These are phyloP conservation scores for Coemansia erecta DNA, from an alignment of 192 early-diverging fungal species.

Conservation along the genomic window DNA sequence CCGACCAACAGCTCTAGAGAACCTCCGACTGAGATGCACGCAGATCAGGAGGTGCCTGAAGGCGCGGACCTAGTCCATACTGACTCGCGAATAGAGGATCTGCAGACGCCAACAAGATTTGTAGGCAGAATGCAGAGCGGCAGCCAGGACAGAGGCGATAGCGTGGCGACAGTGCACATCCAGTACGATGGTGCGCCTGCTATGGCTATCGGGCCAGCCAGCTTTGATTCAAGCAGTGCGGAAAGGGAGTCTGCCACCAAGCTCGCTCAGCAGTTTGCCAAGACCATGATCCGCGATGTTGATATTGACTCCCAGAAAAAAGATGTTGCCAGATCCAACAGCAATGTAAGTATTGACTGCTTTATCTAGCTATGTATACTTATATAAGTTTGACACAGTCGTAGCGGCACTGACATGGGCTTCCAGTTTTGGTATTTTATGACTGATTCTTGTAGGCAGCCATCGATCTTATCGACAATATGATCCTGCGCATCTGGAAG, in stretches of 20 bases:
- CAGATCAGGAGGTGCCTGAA: too few species aligned
- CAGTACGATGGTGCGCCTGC: background rate
- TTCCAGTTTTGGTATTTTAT: background rate
- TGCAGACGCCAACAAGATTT: background rate
- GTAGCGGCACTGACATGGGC: background rate
- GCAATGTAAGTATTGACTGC: conserved; percentile 24
- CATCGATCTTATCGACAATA: conserved; percentile 19
- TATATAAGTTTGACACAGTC: too few species aligned
- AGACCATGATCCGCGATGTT: background rate
- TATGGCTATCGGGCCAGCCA: conserved; percentile 28
- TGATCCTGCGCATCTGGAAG: conserved; percentile 25
- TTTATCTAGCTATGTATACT: background rate
- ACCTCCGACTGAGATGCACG: background rate
- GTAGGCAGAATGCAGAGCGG: background rate
- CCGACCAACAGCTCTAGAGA: background rate
- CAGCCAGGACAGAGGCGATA: background rate
- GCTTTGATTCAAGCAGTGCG: background rate
- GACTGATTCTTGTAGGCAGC: conserved; percentile 24
- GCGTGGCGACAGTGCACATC: conserved; percentile 26
- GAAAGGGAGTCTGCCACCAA: background rate
- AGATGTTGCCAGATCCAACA: conserved; percentile 19
- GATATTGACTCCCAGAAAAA: conserved; percentile 12
- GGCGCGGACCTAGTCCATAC: background rate
- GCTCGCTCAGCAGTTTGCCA: conserved; percentile 6
- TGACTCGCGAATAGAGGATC: background rate